Percentiles rank a stretch among this genome's conserved stretches.
phyloP scores from a whole-genome alignment of 139 green algal genomes.

The Tetradesmus lagerheimii region DNA sequence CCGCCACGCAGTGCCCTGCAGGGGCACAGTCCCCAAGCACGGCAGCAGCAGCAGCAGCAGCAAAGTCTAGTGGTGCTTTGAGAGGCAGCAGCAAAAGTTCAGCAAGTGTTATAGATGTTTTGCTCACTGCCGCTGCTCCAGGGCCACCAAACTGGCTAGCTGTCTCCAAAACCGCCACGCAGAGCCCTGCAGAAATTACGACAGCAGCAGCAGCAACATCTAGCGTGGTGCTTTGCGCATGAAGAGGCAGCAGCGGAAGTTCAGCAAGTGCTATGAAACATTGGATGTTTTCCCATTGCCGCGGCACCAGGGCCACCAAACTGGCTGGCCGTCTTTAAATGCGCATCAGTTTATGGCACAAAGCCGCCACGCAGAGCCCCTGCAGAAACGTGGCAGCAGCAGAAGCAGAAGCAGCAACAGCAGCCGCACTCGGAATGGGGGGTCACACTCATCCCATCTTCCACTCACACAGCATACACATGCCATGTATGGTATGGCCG shows the following conservation, averaged over 20 bases:
- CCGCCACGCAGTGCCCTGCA: not conserved
- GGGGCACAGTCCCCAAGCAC: too few species aligned
- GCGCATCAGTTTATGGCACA: not conserved
- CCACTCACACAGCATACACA: too few species aligned
- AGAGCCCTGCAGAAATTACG: not conserved
- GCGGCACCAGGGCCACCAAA: not conserved
- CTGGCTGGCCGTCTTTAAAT: not conserved
- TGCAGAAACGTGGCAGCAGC: not conserved
- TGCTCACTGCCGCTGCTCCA: slow-evolving; percentile 23
- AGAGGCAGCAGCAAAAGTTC: not conserved
- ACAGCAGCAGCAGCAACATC: not conserved
- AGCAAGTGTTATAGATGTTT: not conserved
- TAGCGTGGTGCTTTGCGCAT: too few species aligned
- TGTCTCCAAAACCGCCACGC: not conserved
- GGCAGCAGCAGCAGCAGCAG: not conserved
- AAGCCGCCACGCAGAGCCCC: not conserved
- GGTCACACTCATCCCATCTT: too few species aligned
- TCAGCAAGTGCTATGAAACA: not conserved
- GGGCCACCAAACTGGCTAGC: not conserved
- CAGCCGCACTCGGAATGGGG: too few species aligned
- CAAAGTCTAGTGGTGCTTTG: not conserved
- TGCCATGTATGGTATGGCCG: too few species aligned
- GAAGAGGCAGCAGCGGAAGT: not conserved
- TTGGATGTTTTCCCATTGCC: not conserved
- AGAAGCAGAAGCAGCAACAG: not conserved